Base-by-base conservation (phyloP, 805 yeast genomes). In the Metschnikowia chrysomelidarum region DNA sequence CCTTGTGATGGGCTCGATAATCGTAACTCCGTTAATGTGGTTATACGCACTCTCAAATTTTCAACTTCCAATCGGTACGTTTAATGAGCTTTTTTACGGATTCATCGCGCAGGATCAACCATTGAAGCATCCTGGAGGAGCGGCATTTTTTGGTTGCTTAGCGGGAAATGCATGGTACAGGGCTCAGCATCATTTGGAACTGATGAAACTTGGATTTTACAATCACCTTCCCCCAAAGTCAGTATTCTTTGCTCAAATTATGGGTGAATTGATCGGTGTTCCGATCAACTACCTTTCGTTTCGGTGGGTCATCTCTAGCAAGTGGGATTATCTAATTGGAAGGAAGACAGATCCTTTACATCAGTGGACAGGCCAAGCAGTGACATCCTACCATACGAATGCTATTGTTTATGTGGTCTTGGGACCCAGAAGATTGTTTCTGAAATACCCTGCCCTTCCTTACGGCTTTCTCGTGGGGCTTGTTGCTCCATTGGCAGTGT, bases 91-190 rank as follows among this genome's bases (percentile, higher is more conserved):
- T 16, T 46, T 71, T 5, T 73, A 67, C 42, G 78, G 78, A 0
- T 54, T 61, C 28, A 57, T 73, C 64, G 62, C 69, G 4, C 71
- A 73, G 39, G 52, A 50, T 18, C 25, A 46, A 8, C 13, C 38
- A 2, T 36, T 51, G 19, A 55, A 56, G 27, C 76, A 73, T 38
- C 77, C 77, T 1, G 74, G 67, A 3, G 71, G 75, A 4, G 76
- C 75, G 4, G 53, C 69, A 1, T 60, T 71, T 3, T 73, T 70
- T 46, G 75, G 76, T 4, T 68, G 76, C 7, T 56, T 73, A n/a
- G 72, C 78, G 1, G 78, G 78, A 1, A 69, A 73, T 47, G 73
- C 76, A 2, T 71, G 75, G 75, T 71, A 71, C 40, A 46, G 77
- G 21, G 75, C 77, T 0, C 76, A 73, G 43, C 69, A 51, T 38